Evolutionary conservation across 208 protist species (phyloP), one percentile per base, ranked within the genome.

Genomic region (Leishmania major): DNA sequence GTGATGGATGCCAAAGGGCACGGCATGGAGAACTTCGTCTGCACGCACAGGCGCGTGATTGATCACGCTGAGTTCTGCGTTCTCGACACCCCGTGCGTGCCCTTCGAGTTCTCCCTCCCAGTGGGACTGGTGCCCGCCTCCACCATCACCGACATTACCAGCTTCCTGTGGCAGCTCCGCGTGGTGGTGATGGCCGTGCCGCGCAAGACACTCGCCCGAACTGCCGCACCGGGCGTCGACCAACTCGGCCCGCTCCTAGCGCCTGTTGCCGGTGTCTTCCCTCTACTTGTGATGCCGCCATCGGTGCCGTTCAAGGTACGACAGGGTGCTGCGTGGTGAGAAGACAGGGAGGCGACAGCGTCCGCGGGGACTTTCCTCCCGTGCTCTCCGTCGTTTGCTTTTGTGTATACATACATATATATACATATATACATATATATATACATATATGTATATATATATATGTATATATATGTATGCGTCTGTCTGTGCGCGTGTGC

Each of bases 101-200:
- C 83, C 1, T 86, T 86, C 53, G 83, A 82, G 79, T 86, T 86
- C 15, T 77, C 75, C 3, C 69, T 86, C 53, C 83, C 83, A 5
- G 64, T 83, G 22, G 83, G 83, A 40, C 49, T 80, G 6, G 67
- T 86, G 13, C 83, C 83, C 7, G 59, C 83, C 2, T 80, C 83
- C 4, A 83, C 83, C 37, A 67, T 86, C 40, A 86, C 83, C 25
- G 83, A 86, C 62, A 71, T 86, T 15, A 83, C 83, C 8, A 86
- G 64, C 31, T 83, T 86, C 40, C 31, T 86, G 74, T 86, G 83
- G 84, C 80, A 84, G 62, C 77, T 84, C 62, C 84, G 84, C 3
- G 77, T 84, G 0, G 84, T 82, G 22, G 66, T 84, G 45, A 82
- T 76, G 55, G 71, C 51, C 35, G 77, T 87, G 31, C 11, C 80